Conservation (phyloP, 192 early-diverging fungal genomes). For the Globomyces pollinis-pini region DNA sequence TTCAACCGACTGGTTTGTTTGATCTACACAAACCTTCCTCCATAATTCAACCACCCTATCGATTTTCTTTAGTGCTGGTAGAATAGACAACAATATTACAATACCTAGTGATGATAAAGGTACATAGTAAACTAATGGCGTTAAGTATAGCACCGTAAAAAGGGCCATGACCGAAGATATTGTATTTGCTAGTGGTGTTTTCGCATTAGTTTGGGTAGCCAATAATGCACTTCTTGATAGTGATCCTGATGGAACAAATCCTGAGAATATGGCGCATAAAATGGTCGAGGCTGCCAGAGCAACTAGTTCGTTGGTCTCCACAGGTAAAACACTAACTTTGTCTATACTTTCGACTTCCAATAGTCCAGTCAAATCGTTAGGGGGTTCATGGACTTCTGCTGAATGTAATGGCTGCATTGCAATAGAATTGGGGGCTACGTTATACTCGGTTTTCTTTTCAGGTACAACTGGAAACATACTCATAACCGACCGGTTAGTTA, state of each 20-base stretch:
- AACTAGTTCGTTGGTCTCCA: background rate
- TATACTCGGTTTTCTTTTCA: background rate
- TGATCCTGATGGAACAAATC: constrained; percentile 1
- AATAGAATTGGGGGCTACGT: background rate
- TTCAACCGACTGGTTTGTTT: background rate
- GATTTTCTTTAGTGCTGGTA: background rate
- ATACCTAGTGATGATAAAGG: background rate
- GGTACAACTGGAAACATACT: background rate
- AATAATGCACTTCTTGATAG: constrained; percentile 5
- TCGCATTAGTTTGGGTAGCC: background rate
- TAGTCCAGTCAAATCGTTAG: too few relatives aligned
- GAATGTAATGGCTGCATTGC: background rate
- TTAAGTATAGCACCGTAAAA: background rate
- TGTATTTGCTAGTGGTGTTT: constrained; percentile 4
- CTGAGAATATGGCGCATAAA: background rate
- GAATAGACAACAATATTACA: background rate
- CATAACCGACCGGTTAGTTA: background rate
- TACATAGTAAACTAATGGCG: constrained; percentile 1
- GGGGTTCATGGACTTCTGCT: background rate
- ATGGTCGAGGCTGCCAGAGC: background rate
- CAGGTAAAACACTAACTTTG: background rate
- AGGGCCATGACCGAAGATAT: background rate
- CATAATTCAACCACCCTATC: background rate
- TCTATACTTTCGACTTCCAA: background rate
- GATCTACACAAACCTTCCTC: background rate